phyloP scores from a whole-genome alignment of 73 alveolate species.

The Symbiodinium natans region DNA sequence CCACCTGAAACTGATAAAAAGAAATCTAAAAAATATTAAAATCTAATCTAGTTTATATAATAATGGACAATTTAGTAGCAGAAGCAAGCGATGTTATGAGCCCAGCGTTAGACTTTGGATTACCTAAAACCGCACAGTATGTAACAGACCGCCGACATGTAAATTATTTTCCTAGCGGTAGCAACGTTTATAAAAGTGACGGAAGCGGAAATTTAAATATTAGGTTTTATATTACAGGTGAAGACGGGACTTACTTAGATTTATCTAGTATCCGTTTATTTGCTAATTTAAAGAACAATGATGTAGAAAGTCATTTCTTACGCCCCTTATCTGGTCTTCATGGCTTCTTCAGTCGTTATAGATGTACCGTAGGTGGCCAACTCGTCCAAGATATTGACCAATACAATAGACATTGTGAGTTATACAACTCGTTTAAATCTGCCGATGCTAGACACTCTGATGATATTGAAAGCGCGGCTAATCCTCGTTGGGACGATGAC shows the following conservation, averaged over 20 bases:
- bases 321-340: not conserved
- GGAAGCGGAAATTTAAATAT: not conserved
- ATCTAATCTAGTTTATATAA: no score
- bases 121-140: no score
- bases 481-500: slow-evolving; percentile 53
- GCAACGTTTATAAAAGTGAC: not conserved
- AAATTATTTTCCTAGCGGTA: slow-evolving; percentile 3
- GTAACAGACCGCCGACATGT: slow-evolving; percentile 11
- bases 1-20: no score
- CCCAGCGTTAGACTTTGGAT: no score
- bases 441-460: slow-evolving; percentile 21
- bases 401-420: not conserved
- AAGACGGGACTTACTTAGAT: not conserved
- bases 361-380: not conserved
- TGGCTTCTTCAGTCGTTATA: not conserved
- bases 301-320: not conserved
- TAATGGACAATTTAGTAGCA: no score
- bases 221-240: not conserved
- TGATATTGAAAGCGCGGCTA: slow-evolving; percentile 30
- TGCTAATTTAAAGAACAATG: not conserved
- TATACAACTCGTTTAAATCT: not conserved
- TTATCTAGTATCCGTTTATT: not conserved
- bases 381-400: not conserved
- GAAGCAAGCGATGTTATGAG: no score
- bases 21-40: no score